Evolutionary conservation across 2,329 filamentous ascomycete genomes (phyloP), one percentile per base, ranked within the genome.

Genomic region (Biscogniauxia sp.): DNA sequence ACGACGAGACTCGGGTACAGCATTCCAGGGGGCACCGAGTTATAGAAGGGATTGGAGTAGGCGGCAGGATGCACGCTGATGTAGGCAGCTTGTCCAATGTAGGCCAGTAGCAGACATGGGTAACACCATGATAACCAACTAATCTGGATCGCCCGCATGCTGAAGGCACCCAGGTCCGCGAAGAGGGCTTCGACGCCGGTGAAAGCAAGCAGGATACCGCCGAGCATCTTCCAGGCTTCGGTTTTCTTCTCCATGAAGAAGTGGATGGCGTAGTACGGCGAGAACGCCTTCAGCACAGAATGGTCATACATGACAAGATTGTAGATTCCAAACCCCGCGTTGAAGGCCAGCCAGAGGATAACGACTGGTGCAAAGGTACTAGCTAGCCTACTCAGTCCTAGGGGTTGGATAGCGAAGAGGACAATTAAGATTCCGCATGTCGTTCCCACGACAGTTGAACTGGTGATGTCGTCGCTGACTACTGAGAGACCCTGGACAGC

Each of bases 141-240:
- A 17, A 93, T 79, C 70, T 91, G 89, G 56, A 93, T 86, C 0
- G 90, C 89, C 51, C 82, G 78, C 67, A 84, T 81, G 72, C 83
- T 85, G 73, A 93, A 93, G 20, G 90, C 90, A 37, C 90, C 90
- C 6, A 93, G 79, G 68, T 93, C 90, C 3, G 90, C 90, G 70
- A 92, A 93, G 0, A 93, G 79, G 1, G 90, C 89, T 72, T 93
- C 90, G n/a, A 91, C 88, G 19, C 88, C 90, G 1, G 90, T 93
- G 68, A 93, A 93, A 2, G 87, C 84, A 9, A 93, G 82, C 1
- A 93, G 74, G 20, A 93, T 84, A 4, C 90, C 90, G n/a, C 87
- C 88, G 1, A 91, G 79, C 61, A 82, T 84, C 60, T 78, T 79
- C 88, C 88, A 91, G 0, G 85, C 88, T 5, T 82, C 78, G 3